Evolutionary conservation across 495 filamentous ascomycete species (phyloP).

Genomic region (Schizothecium vesticola): DNA sequence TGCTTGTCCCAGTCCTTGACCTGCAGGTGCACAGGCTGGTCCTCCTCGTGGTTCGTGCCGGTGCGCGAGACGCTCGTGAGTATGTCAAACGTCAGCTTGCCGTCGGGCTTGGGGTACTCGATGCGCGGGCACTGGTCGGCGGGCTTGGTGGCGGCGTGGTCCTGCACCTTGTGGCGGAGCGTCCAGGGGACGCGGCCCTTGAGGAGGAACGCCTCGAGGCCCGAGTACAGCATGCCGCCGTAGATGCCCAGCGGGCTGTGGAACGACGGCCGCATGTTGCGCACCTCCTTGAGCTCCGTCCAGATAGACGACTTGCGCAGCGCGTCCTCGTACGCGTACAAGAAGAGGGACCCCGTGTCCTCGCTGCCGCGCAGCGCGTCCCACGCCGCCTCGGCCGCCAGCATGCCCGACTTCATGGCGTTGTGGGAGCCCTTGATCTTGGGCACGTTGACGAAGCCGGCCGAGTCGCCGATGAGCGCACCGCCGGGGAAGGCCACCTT

Average conservation of each 20-base stretch:
- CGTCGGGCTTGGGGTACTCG: constrained; percentile 94
- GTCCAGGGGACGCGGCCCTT: constrained; percentile 90
- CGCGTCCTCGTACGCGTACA: constrained; percentile 89
- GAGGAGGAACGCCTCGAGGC: constrained; percentile 82
- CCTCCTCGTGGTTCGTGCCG: constrained; percentile 97
- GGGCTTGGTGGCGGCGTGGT: constrained; percentile 70
- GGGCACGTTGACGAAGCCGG: constrained; percentile 94
- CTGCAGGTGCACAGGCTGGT: constrained; percentile 93
- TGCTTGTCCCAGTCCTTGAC: constrained; percentile 94
- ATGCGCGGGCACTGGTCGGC: constrained; percentile 81
- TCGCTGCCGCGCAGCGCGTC: constrained; percentile 56
- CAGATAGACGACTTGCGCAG: constrained; percentile 86
- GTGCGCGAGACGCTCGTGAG: constrained; percentile 89
- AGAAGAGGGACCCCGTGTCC: constrained; percentile 68
- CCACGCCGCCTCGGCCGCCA: constrained; percentile 87
- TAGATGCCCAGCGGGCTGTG: constrained; percentile 76
- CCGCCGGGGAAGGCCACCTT: constrained; percentile 95
- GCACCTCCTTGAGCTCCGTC: constrained; percentile 89
- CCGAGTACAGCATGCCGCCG: constrained; percentile 89
- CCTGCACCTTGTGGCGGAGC: constrained; percentile 70
- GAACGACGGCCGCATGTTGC: constrained; percentile 96
- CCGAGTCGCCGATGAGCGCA: constrained; percentile 91
- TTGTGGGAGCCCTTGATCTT: constrained; percentile 99
- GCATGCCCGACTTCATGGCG: constrained; percentile 94
- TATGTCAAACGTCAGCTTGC: constrained; percentile 90